These are phyloP conservation scores for Ophiocordyceps camponoti-rufipedis DNA, from an alignment of 2,329 filamentous ascomycete genomes.

Conservation along the genomic window DNA sequence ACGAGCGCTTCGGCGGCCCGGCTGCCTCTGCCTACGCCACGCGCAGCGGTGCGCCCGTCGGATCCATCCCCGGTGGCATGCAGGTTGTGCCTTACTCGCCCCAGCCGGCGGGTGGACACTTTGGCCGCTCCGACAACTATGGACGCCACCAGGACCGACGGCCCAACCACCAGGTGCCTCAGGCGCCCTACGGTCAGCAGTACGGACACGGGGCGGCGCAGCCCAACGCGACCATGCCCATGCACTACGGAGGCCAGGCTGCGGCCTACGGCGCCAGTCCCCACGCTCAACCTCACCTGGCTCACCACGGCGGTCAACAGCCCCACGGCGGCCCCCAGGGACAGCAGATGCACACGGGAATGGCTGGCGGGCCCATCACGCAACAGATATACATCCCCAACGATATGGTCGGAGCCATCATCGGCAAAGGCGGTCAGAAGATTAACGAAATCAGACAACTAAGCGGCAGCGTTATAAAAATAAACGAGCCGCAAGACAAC, in stretches of 20 bases:
- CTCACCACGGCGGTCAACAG: slow-evolving; percentile 37
- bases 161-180: slow-evolving; percentile 50
- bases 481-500: slow-evolving; percentile 97
- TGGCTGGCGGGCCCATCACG: slow-evolving; percentile 50
- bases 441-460: slow-evolving; percentile 98
- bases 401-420: slow-evolving; percentile 98
- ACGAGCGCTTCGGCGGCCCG: slow-evolving; percentile 87
- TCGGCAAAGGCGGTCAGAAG: slow-evolving; percentile 95
- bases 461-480: slow-evolving; percentile 96
- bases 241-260: slow-evolving; percentile 66
- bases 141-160: slow-evolving; percentile 55
- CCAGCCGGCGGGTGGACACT: slow-evolving; percentile 81
- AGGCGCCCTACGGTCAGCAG: slow-evolving; percentile 51
- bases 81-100: slow-evolving; percentile 97
- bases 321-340: slow-evolving; percentile 48
- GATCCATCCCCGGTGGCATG: slow-evolving; percentile 91
- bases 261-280: slow-evolving; percentile 65
- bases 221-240: slow-evolving; percentile 42
- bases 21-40: slow-evolving; percentile 96
- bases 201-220: slow-evolving; percentile 48
- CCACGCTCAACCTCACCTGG: slow-evolving; percentile 52
- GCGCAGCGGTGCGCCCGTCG: slow-evolving; percentile 79
- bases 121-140: slow-evolving; percentile 77
- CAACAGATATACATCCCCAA: slow-evolving; percentile 99
- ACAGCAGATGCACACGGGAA: slow-evolving; percentile 54